phyloP scores from a whole-genome alignment of 441 rosid genomes.

The Pelargonium myrrhifolium region DNA sequence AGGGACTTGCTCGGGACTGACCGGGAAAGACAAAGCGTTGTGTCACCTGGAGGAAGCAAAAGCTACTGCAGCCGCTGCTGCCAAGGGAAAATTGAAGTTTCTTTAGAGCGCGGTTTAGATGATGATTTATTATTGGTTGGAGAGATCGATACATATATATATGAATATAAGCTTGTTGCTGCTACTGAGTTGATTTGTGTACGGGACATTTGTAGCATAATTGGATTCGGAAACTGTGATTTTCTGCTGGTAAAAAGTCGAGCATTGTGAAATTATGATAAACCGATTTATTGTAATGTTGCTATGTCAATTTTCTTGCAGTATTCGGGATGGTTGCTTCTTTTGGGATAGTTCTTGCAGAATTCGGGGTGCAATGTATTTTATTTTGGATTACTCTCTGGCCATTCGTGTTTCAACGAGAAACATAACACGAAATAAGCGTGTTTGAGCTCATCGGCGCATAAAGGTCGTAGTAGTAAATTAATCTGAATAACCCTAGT shows the following conservation, averaged over 20 bases:
- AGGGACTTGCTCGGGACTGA: conserved; percentile 51
- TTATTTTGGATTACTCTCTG: no score
- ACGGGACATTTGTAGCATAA: not conserved
- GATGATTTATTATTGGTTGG: not conserved
- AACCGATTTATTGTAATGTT: no score
- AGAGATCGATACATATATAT: not conserved
- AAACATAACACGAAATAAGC: no score
- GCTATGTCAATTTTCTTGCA: no score
- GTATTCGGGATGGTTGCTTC: no score
- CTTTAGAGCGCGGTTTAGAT: conserved; percentile 25
- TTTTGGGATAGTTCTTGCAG: no score
- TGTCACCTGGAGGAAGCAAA: conserved; percentile 52
- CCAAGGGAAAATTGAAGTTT: conserved; percentile 62
- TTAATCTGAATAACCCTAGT: no score
- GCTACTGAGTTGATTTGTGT: not conserved
- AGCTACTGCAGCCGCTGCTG: conserved; percentile 28
- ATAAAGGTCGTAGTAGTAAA: no score
- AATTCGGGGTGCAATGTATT: no score
- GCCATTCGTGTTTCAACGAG: no score
- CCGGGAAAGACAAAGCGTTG: conserved; percentile 41
- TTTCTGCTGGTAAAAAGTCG: not conserved
- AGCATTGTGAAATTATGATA: no score
- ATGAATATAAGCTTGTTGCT: not conserved
- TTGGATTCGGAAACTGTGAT: not conserved
- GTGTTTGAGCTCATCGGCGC: no score